Conservation (phyloP, 768 basidiomycete species). For the Boletus reticulatus region DNA sequence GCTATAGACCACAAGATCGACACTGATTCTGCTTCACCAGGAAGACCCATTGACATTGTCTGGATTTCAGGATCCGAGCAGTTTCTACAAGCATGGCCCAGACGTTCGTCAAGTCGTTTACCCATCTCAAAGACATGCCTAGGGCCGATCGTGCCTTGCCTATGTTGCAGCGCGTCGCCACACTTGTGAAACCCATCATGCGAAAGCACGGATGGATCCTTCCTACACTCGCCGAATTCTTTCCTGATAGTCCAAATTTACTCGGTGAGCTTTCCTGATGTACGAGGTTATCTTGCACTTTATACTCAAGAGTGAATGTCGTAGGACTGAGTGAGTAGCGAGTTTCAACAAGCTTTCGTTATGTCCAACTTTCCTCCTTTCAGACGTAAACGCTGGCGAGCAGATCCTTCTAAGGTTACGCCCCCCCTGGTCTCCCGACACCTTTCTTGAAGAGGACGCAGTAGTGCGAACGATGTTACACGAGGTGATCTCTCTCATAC, state of each 20-base stretch:
- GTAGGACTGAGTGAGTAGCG: slow-evolving; percentile 39
- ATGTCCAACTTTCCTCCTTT: background rate
- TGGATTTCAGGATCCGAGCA: background rate
- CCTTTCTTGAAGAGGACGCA: slow-evolving; percentile 73
- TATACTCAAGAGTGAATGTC: slow-evolving; percentile 7
- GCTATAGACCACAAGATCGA: background rate
- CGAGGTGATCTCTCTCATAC: slow-evolving; percentile 50
- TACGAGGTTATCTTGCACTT: background rate
- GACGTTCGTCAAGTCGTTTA: slow-evolving; percentile 61
- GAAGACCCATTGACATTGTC: too few relatives aligned
- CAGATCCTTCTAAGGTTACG: slow-evolving; percentile 84
- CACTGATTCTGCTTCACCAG: background rate
- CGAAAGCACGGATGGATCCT: slow-evolving; percentile 77
- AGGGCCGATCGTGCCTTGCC: slow-evolving; percentile 65
- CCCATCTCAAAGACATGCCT: slow-evolving; percentile 67
- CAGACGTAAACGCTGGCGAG: slow-evolving; percentile 76
- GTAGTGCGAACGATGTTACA: slow-evolving; percentile 87
- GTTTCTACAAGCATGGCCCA: slow-evolving; percentile 44
- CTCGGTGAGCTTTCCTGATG: slow-evolving; percentile 51
- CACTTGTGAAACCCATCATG: slow-evolving; percentile 94
- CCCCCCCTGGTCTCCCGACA: slow-evolving; percentile 61
- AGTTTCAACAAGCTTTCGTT: background rate
- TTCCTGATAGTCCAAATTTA: slow-evolving; percentile 68
- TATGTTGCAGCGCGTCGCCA: slow-evolving; percentile 67
- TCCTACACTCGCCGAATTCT: slow-evolving; percentile 84